Evolutionary conservation across 164 flowering plant species (phyloP).

Genomic region (Protea cynaroides): DNA sequence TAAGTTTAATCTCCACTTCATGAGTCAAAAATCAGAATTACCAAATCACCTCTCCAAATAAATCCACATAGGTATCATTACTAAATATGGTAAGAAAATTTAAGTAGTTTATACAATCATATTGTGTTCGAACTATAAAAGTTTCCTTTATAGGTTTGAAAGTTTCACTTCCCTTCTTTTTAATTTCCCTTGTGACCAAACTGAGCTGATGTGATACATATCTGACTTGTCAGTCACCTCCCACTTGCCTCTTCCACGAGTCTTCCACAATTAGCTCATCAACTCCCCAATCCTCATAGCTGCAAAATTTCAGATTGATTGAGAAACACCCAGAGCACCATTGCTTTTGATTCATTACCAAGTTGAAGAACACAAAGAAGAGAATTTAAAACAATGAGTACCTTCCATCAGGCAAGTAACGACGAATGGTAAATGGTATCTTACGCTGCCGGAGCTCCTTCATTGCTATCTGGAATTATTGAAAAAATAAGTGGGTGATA

Average conservation of each 20-base stretch:
- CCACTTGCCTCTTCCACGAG: conserved; percentile 96
- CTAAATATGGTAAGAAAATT: too few relatives aligned
- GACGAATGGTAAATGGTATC: conserved; percentile 87
- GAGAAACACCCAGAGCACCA: neutral
- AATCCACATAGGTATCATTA: too few relatives aligned
- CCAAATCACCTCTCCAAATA: too few relatives aligned
- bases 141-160: too few relatives aligned
- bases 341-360: neutral
- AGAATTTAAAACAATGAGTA: conserved; percentile 10
- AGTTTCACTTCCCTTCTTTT: too few relatives aligned
- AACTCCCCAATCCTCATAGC: conserved; percentile 95
- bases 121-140: too few relatives aligned
- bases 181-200: too few relatives aligned
- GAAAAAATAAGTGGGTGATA: neutral
- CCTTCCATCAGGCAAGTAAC: conserved; percentile 95
- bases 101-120: too few relatives aligned
- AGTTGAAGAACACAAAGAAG: neutral
- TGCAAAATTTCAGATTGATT: conserved; percentile 11
- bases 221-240: conserved; percentile 59
- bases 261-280: conserved; percentile 95
- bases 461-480: conserved; percentile 69
- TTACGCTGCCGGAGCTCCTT: conserved; percentile 93
- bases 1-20: too few relatives aligned
- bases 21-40: too few relatives aligned
- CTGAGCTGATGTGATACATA: neutral